These are phyloP conservation scores for Verruconis gallopava DNA, from an alignment of 2,329 filamentous ascomycete species.

Conservation along the genomic window DNA sequence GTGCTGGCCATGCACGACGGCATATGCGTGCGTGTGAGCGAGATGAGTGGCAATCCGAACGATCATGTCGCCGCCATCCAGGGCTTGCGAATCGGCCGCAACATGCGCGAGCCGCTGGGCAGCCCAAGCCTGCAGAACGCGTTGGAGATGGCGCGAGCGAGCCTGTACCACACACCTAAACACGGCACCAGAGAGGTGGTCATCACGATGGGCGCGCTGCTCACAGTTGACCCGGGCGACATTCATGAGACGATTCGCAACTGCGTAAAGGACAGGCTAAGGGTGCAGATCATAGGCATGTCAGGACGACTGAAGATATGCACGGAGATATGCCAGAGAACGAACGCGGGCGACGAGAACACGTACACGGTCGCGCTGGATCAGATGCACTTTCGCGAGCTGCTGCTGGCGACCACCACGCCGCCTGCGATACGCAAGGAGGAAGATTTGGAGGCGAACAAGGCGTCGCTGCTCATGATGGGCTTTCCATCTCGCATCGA, in stretches of 20 bases:
- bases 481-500: constrained; percentile 84
- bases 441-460: constrained; percentile 24
- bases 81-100: constrained; percentile 49
- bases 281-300: constrained; percentile 79
- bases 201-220: constrained; percentile 78
- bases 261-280: constrained; percentile 70
- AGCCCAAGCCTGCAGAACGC: constrained; percentile 68
- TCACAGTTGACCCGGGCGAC: constrained; percentile 86
- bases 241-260: constrained; percentile 79
- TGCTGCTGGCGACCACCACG: constrained; percentile 80
- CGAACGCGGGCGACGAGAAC: constrained; percentile 65
- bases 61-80: constrained; percentile 73
- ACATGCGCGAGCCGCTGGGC: constrained; percentile 42
- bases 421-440: constrained; percentile 61
- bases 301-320: constrained; percentile 89
- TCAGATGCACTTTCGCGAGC: constrained; percentile 74
- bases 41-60: constrained; percentile 81
- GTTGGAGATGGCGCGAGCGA: constrained; percentile 84
- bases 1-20: constrained; percentile 91
- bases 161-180: constrained; percentile 81
- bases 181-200: constrained; percentile 91
- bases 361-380: constrained; percentile 78
- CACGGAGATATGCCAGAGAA: constrained; percentile 73
- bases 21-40: constrained; percentile 70
- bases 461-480: constrained; percentile 74